Percentiles rank a stretch among this genome's conserved stretches.
Evolutionary conservation across 371 early-diverging fungal genomes (phyloP).

Genomic region (Umbelopsis sp.): DNA sequence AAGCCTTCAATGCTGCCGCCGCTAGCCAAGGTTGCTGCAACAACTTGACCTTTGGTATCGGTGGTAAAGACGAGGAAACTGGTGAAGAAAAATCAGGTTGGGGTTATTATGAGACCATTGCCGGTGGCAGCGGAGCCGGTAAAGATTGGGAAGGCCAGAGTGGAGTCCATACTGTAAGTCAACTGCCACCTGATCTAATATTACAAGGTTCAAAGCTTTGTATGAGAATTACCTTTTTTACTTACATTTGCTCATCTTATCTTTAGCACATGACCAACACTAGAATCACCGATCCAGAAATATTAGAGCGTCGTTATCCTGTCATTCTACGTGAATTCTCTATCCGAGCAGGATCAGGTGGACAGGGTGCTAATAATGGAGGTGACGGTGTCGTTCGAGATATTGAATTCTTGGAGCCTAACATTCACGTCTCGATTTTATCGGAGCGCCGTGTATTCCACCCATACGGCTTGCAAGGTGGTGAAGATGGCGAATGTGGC

Average conservation of each 20-base stretch:
- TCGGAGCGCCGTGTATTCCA: constrained; percentile 90
- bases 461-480: constrained; percentile 93
- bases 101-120: constrained; percentile 97
- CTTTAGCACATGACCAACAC: constrained; percentile 95
- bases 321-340: constrained; percentile 88
- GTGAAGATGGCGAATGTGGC: constrained; percentile 75
- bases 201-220: neutral
- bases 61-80: constrained; percentile 55
- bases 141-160: constrained; percentile 88
- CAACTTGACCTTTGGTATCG: constrained; percentile 94
- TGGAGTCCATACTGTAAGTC: constrained; percentile 63
- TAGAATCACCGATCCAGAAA: constrained; percentile 96
- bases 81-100: constrained; percentile 69
- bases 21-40: constrained; percentile 96
- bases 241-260: neutral
- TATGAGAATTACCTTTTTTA: neutral
- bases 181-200: neutral
- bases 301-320: constrained; percentile 93
- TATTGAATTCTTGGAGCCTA: constrained; percentile 75
- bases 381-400: constrained; percentile 91
- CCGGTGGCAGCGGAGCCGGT: constrained; percentile 86
- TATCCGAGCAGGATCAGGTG: constrained; percentile 81
- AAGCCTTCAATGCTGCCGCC: constrained; percentile 89
- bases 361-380: constrained; percentile 77
- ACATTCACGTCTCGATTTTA: constrained; percentile 86